Evolutionary conservation across 495 filamentous ascomycete genomes (phyloP).

Genomic region (Hypoxylon trugodes): DNA sequence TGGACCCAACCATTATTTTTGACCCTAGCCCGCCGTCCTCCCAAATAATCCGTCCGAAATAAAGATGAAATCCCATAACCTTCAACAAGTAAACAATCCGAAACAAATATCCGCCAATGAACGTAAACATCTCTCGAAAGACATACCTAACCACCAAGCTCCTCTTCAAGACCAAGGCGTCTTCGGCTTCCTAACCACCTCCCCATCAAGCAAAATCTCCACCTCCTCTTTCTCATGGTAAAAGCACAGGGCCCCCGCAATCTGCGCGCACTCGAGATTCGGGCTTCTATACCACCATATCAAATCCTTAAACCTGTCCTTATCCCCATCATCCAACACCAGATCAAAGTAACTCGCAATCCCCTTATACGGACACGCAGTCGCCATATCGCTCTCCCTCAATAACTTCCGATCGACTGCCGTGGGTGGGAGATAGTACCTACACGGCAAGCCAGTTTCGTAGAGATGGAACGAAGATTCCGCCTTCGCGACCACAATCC

Average conservation of each 20-base stretch:
- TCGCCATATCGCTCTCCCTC: constrained; percentile 51
- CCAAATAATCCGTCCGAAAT: no score
- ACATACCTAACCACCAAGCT: not conserved
- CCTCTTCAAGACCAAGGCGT: constrained; percentile 18
- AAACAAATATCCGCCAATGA: no score
- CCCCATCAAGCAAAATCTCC: constrained; percentile 56
- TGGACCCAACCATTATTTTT: no score
- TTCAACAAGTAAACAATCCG: no score
- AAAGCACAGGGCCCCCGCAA: constrained; percentile 58
- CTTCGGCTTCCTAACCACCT: constrained; percentile 11
- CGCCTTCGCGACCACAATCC: constrained; percentile 51
- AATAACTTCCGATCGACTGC: constrained; percentile 51
- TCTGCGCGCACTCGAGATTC: constrained; percentile 52
- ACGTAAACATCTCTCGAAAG: no score
- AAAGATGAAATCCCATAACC: no score
- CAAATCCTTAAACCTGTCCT: constrained; percentile 53
- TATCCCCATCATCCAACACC: constrained; percentile 20
- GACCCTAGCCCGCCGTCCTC: no score
- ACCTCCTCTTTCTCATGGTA: constrained; percentile 63
- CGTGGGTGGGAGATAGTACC: constrained; percentile 63
- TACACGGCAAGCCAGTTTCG: constrained; percentile 59
- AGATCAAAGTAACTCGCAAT: constrained; percentile 59
- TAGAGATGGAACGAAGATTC: constrained; percentile 50
- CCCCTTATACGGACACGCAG: constrained; percentile 67
- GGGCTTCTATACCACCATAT: constrained; percentile 67